Percentiles rank a stretch among this genome's conserved stretches.
These are phyloP conservation scores for Candida multigemmis DNA, from an alignment of 805 yeast genomes.

Conservation along the genomic window DNA sequence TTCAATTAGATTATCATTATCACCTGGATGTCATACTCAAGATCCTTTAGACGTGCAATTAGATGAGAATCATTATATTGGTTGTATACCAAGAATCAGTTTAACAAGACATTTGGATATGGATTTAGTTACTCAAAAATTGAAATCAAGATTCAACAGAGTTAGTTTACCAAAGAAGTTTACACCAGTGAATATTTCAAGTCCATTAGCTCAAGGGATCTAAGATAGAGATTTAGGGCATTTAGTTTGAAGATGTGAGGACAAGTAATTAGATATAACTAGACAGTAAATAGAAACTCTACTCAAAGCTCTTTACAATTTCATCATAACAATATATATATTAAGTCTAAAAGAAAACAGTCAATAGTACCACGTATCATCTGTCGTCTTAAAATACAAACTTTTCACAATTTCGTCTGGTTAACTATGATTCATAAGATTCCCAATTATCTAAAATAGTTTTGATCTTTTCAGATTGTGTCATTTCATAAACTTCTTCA, in stretches of 20 bases:
- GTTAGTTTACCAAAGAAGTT: slow-evolving; percentile 87
- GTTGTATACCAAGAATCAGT: slow-evolving; percentile 86
- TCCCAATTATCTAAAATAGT: slow-evolving; percentile 94
- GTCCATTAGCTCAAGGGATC: slow-evolving; percentile 39
- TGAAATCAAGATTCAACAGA: slow-evolving; percentile 73
- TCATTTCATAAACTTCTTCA: slow-evolving; percentile 88
- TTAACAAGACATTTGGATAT: slow-evolving; percentile 90
- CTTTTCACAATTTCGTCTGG: not conserved
- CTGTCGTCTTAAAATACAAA: not conserved
- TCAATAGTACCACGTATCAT: slow-evolving; percentile 7
- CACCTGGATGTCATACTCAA: slow-evolving; percentile 98
- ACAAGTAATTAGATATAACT: not conserved
- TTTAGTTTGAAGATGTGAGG: not conserved
- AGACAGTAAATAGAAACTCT: slow-evolving; percentile 1
- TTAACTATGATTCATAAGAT: slow-evolving; percentile 40
- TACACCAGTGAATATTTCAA: slow-evolving; percentile 80
- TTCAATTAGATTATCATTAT: slow-evolving; percentile 80
- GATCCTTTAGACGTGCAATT: slow-evolving; percentile 95
- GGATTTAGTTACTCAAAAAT: slow-evolving; percentile 75
- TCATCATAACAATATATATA: not conserved
- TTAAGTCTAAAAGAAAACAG: slow-evolving; percentile 1
- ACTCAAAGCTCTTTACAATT: no score
- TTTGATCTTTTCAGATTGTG: slow-evolving; percentile 87
- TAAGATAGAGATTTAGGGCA: slow-evolving; percentile 2
- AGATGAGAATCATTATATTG: slow-evolving; percentile 92